Evolutionary conservation across 805 yeast species (phyloP), one percentile per base, ranked within the genome.

Genomic region (Maudiozyma serrabonitensis): DNA sequence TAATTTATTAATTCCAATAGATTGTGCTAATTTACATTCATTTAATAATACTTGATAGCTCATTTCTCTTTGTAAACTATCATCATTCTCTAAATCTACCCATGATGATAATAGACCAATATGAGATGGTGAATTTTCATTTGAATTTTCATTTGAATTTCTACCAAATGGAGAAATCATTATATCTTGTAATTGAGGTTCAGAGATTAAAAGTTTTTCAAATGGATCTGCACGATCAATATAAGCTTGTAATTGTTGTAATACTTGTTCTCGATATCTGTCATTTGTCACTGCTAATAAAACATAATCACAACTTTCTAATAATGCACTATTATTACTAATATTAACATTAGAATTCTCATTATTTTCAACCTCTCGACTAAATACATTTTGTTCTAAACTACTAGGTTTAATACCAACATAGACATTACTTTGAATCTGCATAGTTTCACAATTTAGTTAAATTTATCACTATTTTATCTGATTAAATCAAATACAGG

Each of bases 91-190:
- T 40, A 82, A 63, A 56, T 82, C 87, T n/a, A 81, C 69, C 87
- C 88, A 83, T 2, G 84, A 78, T 0, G 87, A 75, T 2, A 82
- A 62, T 31, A 82, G 56, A 0, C 86, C 87, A 23, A 83, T 73
- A 31, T 7, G 78, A 63, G 53, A 65, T 5, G 58, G 52, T 15
- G 12, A 15, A 23, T 18, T 16, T 13, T 11, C 31, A 28, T 26
- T 21, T 11, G 12, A 3, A 39, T 16, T 13, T 13, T 16, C n/a
- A 7, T 23, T 16, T 12, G 13, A 13, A 8, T 43, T 19, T 12
- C 37, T 47, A 21, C 26, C 26, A 32, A 60, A 61, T 1, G 69
- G 69, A 1, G 67, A 61, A 23, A 66, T 58, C n/a, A 59, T 56
- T 4, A 66, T 52, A 45, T 66, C 69, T 47, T 63, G 67, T 41